Percentiles rank a stretch among this genome's conserved stretches.
phyloP scores from a whole-genome alignment of 1,139 yeast species.

The Candida sanyaensis region DNA sequence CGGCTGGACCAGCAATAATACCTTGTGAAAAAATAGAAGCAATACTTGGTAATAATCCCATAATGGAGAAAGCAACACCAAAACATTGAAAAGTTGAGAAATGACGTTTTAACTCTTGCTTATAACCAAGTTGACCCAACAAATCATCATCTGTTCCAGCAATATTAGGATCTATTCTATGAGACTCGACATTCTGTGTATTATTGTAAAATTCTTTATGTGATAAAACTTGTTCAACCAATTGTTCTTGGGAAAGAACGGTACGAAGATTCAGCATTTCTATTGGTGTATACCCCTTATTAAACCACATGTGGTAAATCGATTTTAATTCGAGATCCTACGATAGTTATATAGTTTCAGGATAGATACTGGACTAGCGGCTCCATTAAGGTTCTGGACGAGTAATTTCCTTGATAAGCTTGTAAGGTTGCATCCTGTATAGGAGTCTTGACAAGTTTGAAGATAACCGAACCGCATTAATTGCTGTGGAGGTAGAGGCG shows the following conservation, averaged over 20 bases:
- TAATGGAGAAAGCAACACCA: constrained; percentile 53
- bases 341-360: neutral
- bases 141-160: constrained; percentile 41
- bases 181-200: constrained; percentile 27
- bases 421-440: too few species aligned
- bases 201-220: constrained; percentile 25
- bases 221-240: constrained; percentile 25
- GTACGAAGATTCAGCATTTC: constrained; percentile 15
- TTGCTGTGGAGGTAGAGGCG: neutral
- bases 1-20: constrained; percentile 44
- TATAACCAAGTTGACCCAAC: constrained; percentile 54
- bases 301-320: neutral
- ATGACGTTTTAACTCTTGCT: constrained; percentile 49
- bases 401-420: too few species aligned
- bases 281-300: neutral
- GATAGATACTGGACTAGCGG: too few species aligned
- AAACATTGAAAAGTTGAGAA: constrained; percentile 52
- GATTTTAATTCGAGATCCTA: too few species aligned
- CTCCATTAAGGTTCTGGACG: too few species aligned
- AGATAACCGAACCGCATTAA: neutral
- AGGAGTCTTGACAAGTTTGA: too few species aligned
- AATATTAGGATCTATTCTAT: constrained; percentile 17
- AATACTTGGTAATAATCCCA: constrained; percentile 53
- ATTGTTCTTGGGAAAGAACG: constrained; percentile 26
- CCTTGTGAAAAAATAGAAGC: constrained; percentile 35